Percentiles rank a stretch among this genome's conserved stretches.
Conservation (phyloP, 768 basidiomycete species). For the Lactarius evosmus region DNA sequence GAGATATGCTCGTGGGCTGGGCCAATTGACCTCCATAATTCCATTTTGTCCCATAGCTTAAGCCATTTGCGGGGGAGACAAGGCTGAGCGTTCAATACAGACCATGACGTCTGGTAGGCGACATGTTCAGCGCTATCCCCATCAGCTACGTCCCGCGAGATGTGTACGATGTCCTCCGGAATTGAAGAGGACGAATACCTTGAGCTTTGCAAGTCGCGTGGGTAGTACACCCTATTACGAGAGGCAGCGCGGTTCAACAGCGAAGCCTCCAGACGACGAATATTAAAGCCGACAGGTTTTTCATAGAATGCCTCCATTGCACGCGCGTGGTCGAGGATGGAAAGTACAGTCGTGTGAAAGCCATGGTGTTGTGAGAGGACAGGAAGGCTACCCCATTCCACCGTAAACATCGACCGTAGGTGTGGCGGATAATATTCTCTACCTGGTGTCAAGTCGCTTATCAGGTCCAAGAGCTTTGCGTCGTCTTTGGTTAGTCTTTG, state of each 20-base stretch:
- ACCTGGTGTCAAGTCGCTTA: background rate
- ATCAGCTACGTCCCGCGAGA: background rate
- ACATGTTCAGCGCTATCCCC: background rate
- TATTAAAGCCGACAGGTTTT: background rate
- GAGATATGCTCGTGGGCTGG: background rate
- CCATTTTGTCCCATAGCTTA: background rate
- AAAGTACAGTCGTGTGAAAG: background rate
- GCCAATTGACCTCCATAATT: conserved; percentile 8
- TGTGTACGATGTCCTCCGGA: background rate
- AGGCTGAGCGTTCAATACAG: background rate
- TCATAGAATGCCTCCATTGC: conserved; percentile 9
- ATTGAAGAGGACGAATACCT: background rate
- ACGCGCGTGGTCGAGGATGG: conserved; percentile 4
- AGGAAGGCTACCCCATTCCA: conserved; percentile 6
- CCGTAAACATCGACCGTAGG: background rate
- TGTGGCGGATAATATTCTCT: conserved; percentile 6
- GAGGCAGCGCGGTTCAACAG: conserved; percentile 5
- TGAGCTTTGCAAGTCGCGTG: background rate
- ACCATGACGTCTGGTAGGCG: conserved; percentile 9
- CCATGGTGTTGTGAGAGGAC: conserved; percentile 15
- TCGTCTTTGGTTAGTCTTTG: conserved; percentile 31
- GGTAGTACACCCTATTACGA: conserved; percentile 14
- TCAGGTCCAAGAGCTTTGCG: conserved; percentile 1
- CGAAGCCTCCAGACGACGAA: background rate
- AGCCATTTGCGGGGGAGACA: background rate